phyloP scores from a whole-genome alignment of 352 stramenopile species.

The Globisporangium abappressorium region DNA sequence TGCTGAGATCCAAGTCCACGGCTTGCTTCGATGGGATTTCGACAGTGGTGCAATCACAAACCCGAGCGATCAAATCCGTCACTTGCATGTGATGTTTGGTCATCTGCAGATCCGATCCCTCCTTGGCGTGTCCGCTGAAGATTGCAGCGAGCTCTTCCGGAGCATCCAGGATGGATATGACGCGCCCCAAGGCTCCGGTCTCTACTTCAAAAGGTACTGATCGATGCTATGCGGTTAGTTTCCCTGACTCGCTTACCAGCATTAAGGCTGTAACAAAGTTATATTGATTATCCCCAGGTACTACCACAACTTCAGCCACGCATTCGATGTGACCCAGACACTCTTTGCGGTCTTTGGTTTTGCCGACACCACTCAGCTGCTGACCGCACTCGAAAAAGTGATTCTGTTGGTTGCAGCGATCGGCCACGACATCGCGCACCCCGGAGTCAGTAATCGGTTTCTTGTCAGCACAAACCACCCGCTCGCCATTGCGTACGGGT shows the following conservation, averaged over 20 bases:
- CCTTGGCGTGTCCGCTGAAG: constrained; percentile 5
- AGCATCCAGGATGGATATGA: constrained; percentile 18
- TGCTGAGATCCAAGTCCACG: not conserved
- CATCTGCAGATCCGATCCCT: constrained; percentile 7
- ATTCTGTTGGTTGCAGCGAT: constrained; percentile 24
- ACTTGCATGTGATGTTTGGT: constrained; percentile 19
- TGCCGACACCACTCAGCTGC: constrained; percentile 3
- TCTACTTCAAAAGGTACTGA: constrained; percentile 16
- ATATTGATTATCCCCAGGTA: constrained; percentile 3
- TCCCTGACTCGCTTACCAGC: not conserved
- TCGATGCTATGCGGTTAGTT: not conserved
- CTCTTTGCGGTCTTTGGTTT: constrained; percentile 27
- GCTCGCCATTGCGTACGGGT: constrained; percentile 17
- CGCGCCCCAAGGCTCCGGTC: not conserved
- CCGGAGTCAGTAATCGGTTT: constrained; percentile 28
- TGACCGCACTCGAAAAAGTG: constrained; percentile 21
- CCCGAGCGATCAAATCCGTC: constrained; percentile 11
- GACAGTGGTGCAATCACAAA: constrained; percentile 3
- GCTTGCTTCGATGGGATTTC: constrained; percentile 21
- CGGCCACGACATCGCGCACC: constrained; percentile 29
- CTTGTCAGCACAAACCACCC: constrained; percentile 21
- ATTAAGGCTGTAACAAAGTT: not conserved
- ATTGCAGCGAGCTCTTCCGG: constrained; percentile 11
- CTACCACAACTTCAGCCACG: constrained; percentile 34
- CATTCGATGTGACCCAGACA: constrained; percentile 29